Conservation (phyloP, 352 stramenopile genomes). For the Phytophthora lateralis region DNA sequence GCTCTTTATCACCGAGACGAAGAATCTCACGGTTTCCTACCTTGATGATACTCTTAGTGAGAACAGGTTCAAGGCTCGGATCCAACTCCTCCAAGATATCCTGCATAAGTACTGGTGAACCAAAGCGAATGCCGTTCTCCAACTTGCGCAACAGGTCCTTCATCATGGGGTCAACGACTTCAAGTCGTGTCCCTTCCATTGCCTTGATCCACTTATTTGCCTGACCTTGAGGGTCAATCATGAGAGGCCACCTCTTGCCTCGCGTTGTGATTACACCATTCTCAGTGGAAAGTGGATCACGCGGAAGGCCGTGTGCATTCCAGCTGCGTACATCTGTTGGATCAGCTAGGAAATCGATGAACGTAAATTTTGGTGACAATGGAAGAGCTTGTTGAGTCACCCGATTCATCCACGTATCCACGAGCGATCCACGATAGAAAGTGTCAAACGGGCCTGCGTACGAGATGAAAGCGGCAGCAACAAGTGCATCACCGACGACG, state of each 20-base stretch:
- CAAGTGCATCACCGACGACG: constrained; percentile 92
- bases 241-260: constrained; percentile 95
- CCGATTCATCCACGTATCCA: constrained; percentile 90
- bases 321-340: constrained; percentile 94
- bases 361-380: constrained; percentile 89
- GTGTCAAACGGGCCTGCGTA: constrained; percentile 96
- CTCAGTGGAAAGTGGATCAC: constrained; percentile 93
- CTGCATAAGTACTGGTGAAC: constrained; percentile 93
- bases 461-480: constrained; percentile 94
- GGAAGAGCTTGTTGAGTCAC: constrained; percentile 87
- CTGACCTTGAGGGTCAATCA: constrained; percentile 97
- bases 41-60: constrained; percentile 96
- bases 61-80: constrained; percentile 92
- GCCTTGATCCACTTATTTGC: constrained; percentile 98
- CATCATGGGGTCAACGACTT: constrained; percentile 95
- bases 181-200: constrained; percentile 88
- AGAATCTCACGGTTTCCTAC: constrained; percentile 94
- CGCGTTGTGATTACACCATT: constrained; percentile 96
- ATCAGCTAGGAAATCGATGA: constrained; percentile 92
- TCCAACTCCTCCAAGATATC: constrained; percentile 97
- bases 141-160: constrained; percentile 94
- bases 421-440: constrained; percentile 84
- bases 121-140: constrained; percentile 95
- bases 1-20: constrained; percentile 94
- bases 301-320: constrained; percentile 94